These are phyloP conservation scores for Ampelomyces quisqualis DNA, from an alignment of 2,329 filamentous ascomycete genomes.

Conservation along the genomic window DNA sequence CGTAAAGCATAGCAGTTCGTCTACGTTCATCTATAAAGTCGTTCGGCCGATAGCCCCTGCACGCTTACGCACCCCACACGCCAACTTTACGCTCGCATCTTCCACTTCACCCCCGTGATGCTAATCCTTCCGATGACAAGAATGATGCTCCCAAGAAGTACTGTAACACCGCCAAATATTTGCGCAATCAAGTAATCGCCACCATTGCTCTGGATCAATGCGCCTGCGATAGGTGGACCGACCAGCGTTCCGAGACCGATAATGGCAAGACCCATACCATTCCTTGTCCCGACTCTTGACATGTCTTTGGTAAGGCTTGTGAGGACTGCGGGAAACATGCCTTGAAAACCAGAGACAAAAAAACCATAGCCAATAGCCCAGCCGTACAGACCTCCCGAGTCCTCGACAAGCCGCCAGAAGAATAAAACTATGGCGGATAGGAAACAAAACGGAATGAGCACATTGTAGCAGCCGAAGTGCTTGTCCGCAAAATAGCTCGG, in stretches of 20 bases:
- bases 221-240: constrained; percentile 52
- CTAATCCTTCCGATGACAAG: constrained; percentile 32
- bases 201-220: constrained; percentile 44
- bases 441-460: constrained; percentile 54
- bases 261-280: constrained; percentile 52
- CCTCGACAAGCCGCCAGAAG: constrained; percentile 57
- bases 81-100: constrained; percentile 23
- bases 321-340: constrained; percentile 48
- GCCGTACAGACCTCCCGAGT: constrained; percentile 41
- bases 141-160: constrained; percentile 32
- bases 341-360: constrained; percentile 49
- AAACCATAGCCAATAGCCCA: constrained; percentile 51
- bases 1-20: background rate
- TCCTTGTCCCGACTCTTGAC: constrained; percentile 49
- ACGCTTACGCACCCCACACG: constrained; percentile 5
- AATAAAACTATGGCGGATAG: constrained; percentile 54
- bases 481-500: constrained; percentile 57
- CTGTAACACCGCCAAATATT: constrained; percentile 41
- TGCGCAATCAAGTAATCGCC: constrained; percentile 50
- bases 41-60: constrained; percentile 1
- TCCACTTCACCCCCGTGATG: constrained; percentile 34
- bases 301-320: constrained; percentile 50
- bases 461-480: constrained; percentile 57
- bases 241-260: constrained; percentile 49
- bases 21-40: background rate